A percentile compares a stretch with the other conserved stretches of the same genome.
These are phyloP conservation scores for Aspergillus asperescens DNA, from an alignment of 495 filamentous ascomycete genomes.

Conservation along the genomic window DNA sequence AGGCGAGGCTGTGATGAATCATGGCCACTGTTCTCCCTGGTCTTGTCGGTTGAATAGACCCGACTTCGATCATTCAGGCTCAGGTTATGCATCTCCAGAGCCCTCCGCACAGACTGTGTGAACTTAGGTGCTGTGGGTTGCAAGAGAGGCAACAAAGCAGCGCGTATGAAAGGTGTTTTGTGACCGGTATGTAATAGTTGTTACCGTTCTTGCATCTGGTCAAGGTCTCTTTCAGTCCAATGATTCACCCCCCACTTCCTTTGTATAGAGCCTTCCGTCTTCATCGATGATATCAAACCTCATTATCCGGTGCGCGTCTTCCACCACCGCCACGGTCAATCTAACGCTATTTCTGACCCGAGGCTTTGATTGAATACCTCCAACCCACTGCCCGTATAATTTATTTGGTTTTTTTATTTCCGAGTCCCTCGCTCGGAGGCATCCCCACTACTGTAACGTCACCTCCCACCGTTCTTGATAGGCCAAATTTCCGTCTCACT, in stretches of 20 bases:
- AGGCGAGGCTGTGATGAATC: too few species aligned
- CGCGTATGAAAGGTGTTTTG: background rate
- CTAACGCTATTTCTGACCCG: background rate
- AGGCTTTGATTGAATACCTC: background rate
- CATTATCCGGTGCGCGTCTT: background rate
- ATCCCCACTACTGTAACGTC: constrained; percentile 14
- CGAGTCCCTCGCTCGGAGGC: background rate
- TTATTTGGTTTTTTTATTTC: background rate
- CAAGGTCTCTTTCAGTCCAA: too few species aligned
- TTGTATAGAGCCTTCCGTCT: background rate
- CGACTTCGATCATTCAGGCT: background rate
- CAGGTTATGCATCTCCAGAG: background rate
- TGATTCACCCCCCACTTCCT: background rate
- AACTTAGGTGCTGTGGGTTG: background rate
- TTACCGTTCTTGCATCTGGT: too few species aligned
- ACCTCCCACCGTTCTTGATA: constrained; percentile 5
- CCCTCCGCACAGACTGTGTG: background rate
- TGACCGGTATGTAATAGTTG: background rate
- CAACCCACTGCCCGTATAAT: background rate
- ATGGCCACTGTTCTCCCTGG: background rate
- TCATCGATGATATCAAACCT: background rate
- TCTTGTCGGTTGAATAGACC: background rate
- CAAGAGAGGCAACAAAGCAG: background rate
- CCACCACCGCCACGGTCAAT: background rate
- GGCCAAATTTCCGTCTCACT: background rate